These are phyloP conservation scores for Scenedesmus sp. DNA, from an alignment of 163 green algal genomes.

Conservation along the genomic window DNA sequence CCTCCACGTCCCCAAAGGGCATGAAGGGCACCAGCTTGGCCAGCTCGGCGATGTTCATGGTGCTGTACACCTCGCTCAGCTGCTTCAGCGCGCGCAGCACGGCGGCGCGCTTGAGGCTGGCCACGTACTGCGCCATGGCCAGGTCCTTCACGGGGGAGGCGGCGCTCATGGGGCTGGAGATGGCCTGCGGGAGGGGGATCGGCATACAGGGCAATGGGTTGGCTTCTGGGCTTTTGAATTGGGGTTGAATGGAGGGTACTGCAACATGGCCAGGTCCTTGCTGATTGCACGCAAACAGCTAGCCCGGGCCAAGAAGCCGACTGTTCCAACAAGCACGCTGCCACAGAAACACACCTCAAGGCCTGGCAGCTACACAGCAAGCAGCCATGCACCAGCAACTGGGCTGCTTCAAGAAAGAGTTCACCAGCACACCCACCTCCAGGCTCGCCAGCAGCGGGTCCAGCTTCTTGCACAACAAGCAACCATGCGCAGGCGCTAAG, in stretches of 20 bases:
- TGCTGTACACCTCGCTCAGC: constrained; percentile 93
- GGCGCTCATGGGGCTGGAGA: constrained; percentile 64
- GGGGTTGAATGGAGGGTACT: too few relatives aligned
- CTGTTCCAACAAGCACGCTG: not conserved
- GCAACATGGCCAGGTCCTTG: too few relatives aligned
- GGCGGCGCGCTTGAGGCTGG: constrained; percentile 68
- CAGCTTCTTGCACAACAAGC: constrained; percentile 81
- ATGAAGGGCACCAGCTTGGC: constrained; percentile 78
- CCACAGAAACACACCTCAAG: too few relatives aligned
- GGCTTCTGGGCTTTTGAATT: too few relatives aligned
- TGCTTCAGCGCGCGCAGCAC: constrained; percentile 94
- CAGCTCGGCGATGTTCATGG: constrained; percentile 88
- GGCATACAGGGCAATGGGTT: too few relatives aligned
- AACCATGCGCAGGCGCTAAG: too few relatives aligned
- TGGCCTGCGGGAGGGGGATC: not conserved
- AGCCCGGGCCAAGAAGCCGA: too few relatives aligned
- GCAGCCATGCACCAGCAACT: too few relatives aligned
- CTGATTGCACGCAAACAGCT: too few relatives aligned
- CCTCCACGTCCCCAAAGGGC: constrained; percentile 84
- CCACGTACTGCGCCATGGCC: constrained; percentile 75
- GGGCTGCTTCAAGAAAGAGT: not conserved
- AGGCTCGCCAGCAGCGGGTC: constrained; percentile 85
- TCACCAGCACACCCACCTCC: not conserved
- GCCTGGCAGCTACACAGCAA: too few relatives aligned
- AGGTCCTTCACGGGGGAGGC: constrained; percentile 81